Evolutionary conservation across 2,329 filamentous ascomycete genomes (phyloP), one percentile per base, ranked within the genome.

Genomic region (Clonostachys rhizophaga): DNA sequence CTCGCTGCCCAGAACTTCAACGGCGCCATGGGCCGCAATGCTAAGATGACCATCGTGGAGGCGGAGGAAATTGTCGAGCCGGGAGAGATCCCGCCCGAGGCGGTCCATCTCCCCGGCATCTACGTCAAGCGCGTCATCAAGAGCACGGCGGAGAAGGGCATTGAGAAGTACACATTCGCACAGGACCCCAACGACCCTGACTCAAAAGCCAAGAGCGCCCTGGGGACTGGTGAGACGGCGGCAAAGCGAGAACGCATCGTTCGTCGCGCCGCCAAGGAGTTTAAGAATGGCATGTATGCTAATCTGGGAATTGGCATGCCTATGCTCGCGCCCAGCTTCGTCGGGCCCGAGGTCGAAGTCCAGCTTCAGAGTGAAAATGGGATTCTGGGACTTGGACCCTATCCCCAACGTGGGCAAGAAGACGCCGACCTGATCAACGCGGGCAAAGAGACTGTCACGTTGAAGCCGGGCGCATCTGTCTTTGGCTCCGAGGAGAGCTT

Each of bases 331-430:
- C 87, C 89, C 0, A 86, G 83, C 1, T 91, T 88, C 62, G 68
- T 95, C 7, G 81, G 86, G 2, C 64, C 78, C 1, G 79, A 78
- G 44, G 76, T 82, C 14, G 81, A 86, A 50, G 89, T 95, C 33
- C 90, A 89, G 81, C 78, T 95, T 40, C 89, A 95, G 63, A 89
- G 85, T 0, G 89, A 95, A 69, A 95, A 95, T 64, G 89, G 89
- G 11, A 86, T 95, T 48, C 66, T 95, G 2, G 89, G 89, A 40
- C 90, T 95, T 73, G 89, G 89, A 0, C 79, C 87, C 1, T 92
- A 94, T 64, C 89, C 89, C 1, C 83, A 81, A 64, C 89, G 89
- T 1, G 83, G 81, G 2, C 74, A 87, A 51, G 79, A 89, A 43
- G 89, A 94, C 60, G 71, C 86, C 56, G 88, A 92, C 56, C 81